These are phyloP conservation scores for Trichophyton mentagrophytes DNA, from an alignment of 2,329 filamentous ascomycete genomes.

Conservation along the genomic window DNA sequence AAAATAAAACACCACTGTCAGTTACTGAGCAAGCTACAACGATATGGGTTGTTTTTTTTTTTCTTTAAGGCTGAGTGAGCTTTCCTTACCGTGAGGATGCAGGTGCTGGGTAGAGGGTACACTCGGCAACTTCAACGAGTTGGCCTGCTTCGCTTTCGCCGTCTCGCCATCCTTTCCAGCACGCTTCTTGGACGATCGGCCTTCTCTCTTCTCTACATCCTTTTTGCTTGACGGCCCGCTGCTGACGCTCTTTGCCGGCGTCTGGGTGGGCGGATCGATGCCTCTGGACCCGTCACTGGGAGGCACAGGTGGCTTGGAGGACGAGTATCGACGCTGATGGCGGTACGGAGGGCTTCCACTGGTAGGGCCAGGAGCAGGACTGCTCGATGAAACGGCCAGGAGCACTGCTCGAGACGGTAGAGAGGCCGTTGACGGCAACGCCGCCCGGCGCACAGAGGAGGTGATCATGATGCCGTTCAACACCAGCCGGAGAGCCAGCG, in stretches of 20 bases:
- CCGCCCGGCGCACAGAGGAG: slow-evolving; percentile 35
- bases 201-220: slow-evolving; percentile 18
- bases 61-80: background rate
- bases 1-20: slow-evolving; percentile 12
- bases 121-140: slow-evolving; percentile 34
- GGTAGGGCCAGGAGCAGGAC: slow-evolving; percentile 15
- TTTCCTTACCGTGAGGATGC: slow-evolving; percentile 35
- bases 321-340: slow-evolving; percentile 37
- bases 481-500: background rate
- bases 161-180: slow-evolving; percentile 23
- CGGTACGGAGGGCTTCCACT: slow-evolving; percentile 18
- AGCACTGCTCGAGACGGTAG: slow-evolving; percentile 22
- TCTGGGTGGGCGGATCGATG: slow-evolving; percentile 28
- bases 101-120: slow-evolving; percentile 39
- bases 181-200: slow-evolving; percentile 24
- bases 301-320: slow-evolving; percentile 35
- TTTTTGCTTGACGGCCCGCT: slow-evolving; percentile 25
- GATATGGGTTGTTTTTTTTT: background rate
- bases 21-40: background rate
- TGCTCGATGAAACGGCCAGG: slow-evolving; percentile 17
- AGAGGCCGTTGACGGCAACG: slow-evolving; percentile 26
- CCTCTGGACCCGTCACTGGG: slow-evolving; percentile 35
- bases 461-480: slow-evolving; percentile 27
- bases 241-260: slow-evolving; percentile 26
- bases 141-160: slow-evolving; percentile 28